Evolutionary conservation across 352 stramenopile genomes (phyloP).

Genomic region (Pythium vanterpoolii): DNA sequence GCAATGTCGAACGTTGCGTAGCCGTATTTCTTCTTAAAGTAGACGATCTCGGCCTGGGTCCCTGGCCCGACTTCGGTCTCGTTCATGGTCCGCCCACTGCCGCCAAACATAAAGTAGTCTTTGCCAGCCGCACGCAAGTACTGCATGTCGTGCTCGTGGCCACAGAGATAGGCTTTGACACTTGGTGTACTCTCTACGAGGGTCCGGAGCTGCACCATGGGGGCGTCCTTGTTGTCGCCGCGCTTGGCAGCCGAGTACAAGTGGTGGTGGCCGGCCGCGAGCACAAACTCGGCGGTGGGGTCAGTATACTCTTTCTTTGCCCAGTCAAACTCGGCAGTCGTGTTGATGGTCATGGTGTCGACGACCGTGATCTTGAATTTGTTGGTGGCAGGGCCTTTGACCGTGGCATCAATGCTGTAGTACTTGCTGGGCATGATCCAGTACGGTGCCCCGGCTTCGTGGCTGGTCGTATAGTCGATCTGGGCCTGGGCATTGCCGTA

Average conservation of each 20-base stretch:
- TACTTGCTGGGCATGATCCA: constrained; percentile 41
- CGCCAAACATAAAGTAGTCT: constrained; percentile 41
- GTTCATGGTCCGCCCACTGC: constrained; percentile 31
- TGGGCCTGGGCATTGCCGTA: constrained; percentile 34
- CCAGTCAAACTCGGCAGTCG: constrained; percentile 25
- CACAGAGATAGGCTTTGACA: constrained; percentile 37
- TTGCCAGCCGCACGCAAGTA: constrained; percentile 24
- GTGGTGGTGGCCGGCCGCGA: constrained; percentile 33
- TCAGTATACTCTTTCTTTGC: constrained; percentile 25
- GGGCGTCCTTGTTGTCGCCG: constrained; percentile 28
- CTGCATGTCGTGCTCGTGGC: constrained; percentile 47
- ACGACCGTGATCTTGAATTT: constrained; percentile 33
- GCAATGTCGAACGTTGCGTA: constrained; percentile 34
- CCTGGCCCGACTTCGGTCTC: constrained; percentile 24
- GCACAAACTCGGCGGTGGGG: constrained; percentile 21
- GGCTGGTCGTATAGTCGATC: constrained; percentile 26
- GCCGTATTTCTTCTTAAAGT: constrained; percentile 37
- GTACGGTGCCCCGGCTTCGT: constrained; percentile 26
- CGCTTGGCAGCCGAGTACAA: constrained; percentile 30
- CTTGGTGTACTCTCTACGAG: constrained; percentile 24
- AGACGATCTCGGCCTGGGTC: constrained; percentile 28
- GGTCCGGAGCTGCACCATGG: constrained; percentile 26
- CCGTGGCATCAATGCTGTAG: constrained; percentile 29
- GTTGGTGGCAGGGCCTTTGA: constrained; percentile 17
- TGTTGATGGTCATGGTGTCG: constrained; percentile 31